Conservation (phyloP, 1,139 yeast species). For the Taiozyma sp. region DNA sequence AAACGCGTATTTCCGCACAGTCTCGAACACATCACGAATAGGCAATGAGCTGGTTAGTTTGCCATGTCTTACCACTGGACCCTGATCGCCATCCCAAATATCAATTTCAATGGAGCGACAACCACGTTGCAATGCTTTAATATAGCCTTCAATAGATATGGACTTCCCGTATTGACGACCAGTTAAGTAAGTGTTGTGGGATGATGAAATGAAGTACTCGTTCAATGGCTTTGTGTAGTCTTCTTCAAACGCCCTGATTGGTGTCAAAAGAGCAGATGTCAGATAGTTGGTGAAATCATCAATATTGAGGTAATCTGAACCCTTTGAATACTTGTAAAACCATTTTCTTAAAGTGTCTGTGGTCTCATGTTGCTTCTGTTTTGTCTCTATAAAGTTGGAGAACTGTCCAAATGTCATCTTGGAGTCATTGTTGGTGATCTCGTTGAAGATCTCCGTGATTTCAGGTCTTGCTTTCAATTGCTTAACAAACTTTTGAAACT, state of each 20-base stretch:
- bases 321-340: constrained; percentile 40
- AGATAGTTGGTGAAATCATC: constrained; percentile 31
- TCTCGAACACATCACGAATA: constrained; percentile 61
- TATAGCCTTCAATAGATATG: constrained; percentile 85
- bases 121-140: constrained; percentile 84
- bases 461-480: constrained; percentile 46
- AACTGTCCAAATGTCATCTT: constrained; percentile 36
- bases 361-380: constrained; percentile 45
- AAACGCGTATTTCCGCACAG: constrained; percentile 81
- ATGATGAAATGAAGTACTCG: constrained; percentile 85
- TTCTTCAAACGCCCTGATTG: constrained; percentile 24
- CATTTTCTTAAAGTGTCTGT: constrained; percentile 29
- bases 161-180: constrained; percentile 87
- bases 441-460: constrained; percentile 35
- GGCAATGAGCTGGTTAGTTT: constrained; percentile 73
- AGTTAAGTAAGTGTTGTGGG: constrained; percentile 87
- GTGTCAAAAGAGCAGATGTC: constrained; percentile 34
- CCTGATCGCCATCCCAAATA: constrained; percentile 84
- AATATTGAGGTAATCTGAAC: constrained; percentile 18
- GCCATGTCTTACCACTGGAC: constrained; percentile 91
- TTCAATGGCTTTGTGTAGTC: constrained; percentile 68
- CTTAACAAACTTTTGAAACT: constrained; percentile 69
- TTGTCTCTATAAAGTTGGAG: constrained; percentile 37
- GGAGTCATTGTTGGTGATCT: constrained; percentile 11
- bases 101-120: constrained; percentile 93